A percentile compares a stretch with the other conserved stretches of the same genome.
phyloP scores from a whole-genome alignment of 768 basidiomycete genomes.

The Mycena latifolia region DNA sequence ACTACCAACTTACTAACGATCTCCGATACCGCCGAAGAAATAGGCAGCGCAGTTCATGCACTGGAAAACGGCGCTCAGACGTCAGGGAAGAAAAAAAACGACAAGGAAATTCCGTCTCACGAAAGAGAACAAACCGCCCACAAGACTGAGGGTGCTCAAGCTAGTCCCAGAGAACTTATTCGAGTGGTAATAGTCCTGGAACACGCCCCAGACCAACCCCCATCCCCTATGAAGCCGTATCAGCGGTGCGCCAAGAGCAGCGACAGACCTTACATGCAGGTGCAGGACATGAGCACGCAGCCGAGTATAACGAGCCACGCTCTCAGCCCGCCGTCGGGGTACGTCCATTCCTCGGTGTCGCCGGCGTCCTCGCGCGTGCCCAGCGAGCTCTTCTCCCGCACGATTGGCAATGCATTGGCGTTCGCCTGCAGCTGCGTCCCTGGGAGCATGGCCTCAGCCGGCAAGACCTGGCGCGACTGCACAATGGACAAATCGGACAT shows the following conservation, averaged over 20 bases:
- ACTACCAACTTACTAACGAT: slow-evolving; percentile 43
- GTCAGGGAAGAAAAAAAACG: not conserved
- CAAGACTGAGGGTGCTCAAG: slow-evolving; percentile 37
- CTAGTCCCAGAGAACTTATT: slow-evolving; percentile 35
- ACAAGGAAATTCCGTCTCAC: slow-evolving; percentile 27
- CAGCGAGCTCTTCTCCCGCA: slow-evolving; percentile 16
- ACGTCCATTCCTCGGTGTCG: slow-evolving; percentile 33
- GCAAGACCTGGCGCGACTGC: slow-evolving; percentile 26
- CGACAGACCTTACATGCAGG: slow-evolving; percentile 40
- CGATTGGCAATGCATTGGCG: not conserved
- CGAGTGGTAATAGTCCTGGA: slow-evolving; percentile 46
- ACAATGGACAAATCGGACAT: slow-evolving; percentile 31
- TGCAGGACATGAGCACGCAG: slow-evolving; percentile 44
- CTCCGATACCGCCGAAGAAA: slow-evolving; percentile 47
- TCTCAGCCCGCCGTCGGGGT: slow-evolving; percentile 45
- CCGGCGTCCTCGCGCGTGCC: not conserved
- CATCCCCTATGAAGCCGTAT: slow-evolving; percentile 28
- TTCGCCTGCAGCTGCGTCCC: slow-evolving; percentile 14
- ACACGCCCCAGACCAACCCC: slow-evolving; percentile 46
- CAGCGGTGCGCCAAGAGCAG: not conserved
- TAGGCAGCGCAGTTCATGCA: slow-evolving; percentile 42
- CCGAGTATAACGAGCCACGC: slow-evolving; percentile 49
- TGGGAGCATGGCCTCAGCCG: slow-evolving; percentile 32
- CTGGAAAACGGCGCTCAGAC: slow-evolving; percentile 28
- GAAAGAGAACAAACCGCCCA: slow-evolving; percentile 41